Percentiles rank a stretch among this genome's conserved stretches.
phyloP scores from a whole-genome alignment of 768 basidiomycete genomes.

The Leccinum imitatum region DNA sequence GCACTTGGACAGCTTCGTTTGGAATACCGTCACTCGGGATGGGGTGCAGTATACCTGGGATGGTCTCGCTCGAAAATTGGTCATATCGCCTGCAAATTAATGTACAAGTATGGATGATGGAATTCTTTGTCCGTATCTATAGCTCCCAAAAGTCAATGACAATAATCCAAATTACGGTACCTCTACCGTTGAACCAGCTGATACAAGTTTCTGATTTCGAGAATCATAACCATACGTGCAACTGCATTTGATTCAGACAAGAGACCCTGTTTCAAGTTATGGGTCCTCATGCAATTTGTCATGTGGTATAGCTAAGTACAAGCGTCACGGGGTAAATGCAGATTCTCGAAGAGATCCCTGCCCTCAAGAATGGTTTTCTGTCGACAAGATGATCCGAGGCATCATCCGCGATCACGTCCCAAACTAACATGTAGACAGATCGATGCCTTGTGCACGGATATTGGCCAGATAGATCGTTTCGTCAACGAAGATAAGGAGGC shows the following conservation, averaged over 20 bases:
- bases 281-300: not conserved
- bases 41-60: conserved; percentile 7
- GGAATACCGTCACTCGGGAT: conserved; percentile 6
- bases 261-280: not conserved
- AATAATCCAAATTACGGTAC: not conserved
- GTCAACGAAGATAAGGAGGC: conserved; percentile 41
- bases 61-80: not conserved
- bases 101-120: not conserved
- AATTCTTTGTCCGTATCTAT: not conserved
- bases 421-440: conserved; percentile 14
- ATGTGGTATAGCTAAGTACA: not conserved
- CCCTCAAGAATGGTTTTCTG: not conserved
- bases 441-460: conserved; percentile 32
- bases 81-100: not conserved
- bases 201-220: not conserved
- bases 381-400: not conserved
- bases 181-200: not conserved
- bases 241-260: not conserved
- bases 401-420: not conserved
- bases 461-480: conserved; percentile 39
- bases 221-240: not conserved
- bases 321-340: not conserved
- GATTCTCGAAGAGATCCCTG: not conserved
- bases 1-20: conserved; percentile 6
- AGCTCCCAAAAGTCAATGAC: not conserved